phyloP scores from a whole-genome alignment of 2,329 filamentous ascomycete species.

The Elsinoe arachidis region DNA sequence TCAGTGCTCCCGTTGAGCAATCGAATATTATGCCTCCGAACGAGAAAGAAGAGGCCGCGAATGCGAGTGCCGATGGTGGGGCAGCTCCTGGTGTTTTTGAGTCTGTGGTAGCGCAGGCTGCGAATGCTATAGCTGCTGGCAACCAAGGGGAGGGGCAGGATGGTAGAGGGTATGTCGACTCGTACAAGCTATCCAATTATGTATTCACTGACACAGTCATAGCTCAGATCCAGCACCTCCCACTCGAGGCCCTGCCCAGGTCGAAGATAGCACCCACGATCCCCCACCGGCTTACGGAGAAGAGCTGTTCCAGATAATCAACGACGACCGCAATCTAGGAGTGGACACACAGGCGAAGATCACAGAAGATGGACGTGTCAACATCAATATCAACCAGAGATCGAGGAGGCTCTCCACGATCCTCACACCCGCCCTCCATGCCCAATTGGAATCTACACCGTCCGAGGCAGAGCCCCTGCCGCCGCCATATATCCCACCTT shows the following conservation, averaged over 20 bases:
- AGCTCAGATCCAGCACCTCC: conserved; percentile 5
- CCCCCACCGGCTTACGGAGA: conserved; percentile 35
- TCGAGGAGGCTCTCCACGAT: conserved; percentile 57
- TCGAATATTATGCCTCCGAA: neutral
- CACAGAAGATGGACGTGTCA: conserved; percentile 62
- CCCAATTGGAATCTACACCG: conserved; percentile 42
- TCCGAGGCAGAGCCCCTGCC: conserved; percentile 48
- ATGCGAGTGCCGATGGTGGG: neutral
- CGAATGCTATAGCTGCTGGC: conserved; percentile 10
- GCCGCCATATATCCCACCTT: conserved; percentile 64
- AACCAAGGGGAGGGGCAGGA: neutral
- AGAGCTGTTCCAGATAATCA: conserved; percentile 29
- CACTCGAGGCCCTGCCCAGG: neutral
- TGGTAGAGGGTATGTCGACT: neutral
- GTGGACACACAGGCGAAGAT: conserved; percentile 29
- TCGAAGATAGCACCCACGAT: conserved; percentile 17
- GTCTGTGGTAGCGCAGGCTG: conserved; percentile 14
- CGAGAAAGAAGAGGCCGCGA: neutral
- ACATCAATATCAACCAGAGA: conserved; percentile 70
- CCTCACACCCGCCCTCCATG: conserved; percentile 54
- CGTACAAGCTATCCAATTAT: neutral
- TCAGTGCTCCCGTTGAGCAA: conserved; percentile 2
- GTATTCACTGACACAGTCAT: neutral
- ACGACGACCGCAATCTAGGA: conserved; percentile 31
- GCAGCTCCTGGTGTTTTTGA: conserved; percentile 9